These are phyloP conservation scores for Phytophthora tubulina DNA, from an alignment of 352 stramenopile species.

Conservation along the genomic window DNA sequence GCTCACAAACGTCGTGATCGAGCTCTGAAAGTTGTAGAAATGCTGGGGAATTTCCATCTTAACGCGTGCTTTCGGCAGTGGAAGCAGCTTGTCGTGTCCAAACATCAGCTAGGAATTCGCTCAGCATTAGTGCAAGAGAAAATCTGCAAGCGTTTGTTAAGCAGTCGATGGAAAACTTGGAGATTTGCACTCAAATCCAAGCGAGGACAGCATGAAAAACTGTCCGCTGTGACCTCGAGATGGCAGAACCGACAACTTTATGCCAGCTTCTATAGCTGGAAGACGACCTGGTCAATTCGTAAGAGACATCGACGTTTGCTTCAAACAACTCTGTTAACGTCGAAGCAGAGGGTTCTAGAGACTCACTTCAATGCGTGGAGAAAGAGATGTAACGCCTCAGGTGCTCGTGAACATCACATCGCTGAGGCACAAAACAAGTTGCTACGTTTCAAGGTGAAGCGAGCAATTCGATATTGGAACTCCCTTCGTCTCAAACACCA, in stretches of 20 bases:
- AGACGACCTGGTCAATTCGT: slow-evolving; percentile 41
- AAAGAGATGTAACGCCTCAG: background rate
- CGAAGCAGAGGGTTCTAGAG: slow-evolving; percentile 28
- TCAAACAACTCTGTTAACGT: slow-evolving; percentile 10
- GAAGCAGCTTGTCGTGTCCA: slow-evolving; percentile 14
- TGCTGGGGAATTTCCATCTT: slow-evolving; percentile 18
- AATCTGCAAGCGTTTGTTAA: background rate
- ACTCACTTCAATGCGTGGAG: slow-evolving; percentile 46
- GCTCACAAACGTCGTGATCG: slow-evolving; percentile 12
- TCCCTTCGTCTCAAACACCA: background rate
- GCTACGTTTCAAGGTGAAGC: slow-evolving; percentile 24
- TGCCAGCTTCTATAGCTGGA: slow-evolving; percentile 47
- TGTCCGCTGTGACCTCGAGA: slow-evolving; percentile 28
- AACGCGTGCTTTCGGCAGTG: slow-evolving; percentile 33
- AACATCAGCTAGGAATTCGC: background rate
- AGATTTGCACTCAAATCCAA: slow-evolving; percentile 19
- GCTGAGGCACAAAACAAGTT: slow-evolving; percentile 9
- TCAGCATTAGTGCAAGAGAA: background rate
- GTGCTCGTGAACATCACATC: background rate
- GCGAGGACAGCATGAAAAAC: slow-evolving; percentile 22
- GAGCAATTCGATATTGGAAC: slow-evolving; percentile 28
- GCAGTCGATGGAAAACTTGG: slow-evolving; percentile 37
- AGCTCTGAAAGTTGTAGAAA: slow-evolving; percentile 7
- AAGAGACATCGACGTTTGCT: slow-evolving; percentile 43
- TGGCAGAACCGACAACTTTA: slow-evolving; percentile 41